Conservation (phyloP, 345 rosid genomes). For the Raphanus sativus region DNA sequence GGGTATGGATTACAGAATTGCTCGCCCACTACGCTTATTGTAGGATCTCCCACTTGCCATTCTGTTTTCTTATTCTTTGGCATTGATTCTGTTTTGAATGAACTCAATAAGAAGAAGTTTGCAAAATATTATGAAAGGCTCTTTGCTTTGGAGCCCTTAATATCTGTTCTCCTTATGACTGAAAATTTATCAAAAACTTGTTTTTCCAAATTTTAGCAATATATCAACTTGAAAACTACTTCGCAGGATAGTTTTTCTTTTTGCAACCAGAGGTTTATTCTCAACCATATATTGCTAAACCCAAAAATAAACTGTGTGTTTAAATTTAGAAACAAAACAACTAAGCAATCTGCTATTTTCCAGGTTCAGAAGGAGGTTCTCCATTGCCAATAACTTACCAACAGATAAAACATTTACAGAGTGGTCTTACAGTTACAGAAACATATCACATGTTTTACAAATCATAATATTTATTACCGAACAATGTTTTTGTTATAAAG, state of each 20-base stretch:
- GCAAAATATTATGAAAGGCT: slow-evolving; percentile 30
- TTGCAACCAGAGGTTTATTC: slow-evolving; percentile 5
- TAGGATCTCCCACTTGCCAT: slow-evolving; percentile 46
- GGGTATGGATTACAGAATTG: slow-evolving; percentile 62
- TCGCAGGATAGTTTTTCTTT: not conserved
- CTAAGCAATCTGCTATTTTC: slow-evolving; percentile 14
- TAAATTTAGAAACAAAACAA: slow-evolving; percentile 29
- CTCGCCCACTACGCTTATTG: slow-evolving; percentile 53
- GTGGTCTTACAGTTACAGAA: slow-evolving; percentile 13
- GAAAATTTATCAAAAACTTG: not conserved
- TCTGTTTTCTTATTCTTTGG: slow-evolving; percentile 34
- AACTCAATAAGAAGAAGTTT: not conserved
- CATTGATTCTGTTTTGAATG: slow-evolving; percentile 17
- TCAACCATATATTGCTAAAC: slow-evolving; percentile 25
- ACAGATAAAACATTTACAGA: slow-evolving; percentile 15
- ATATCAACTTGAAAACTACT: slow-evolving; percentile 16
- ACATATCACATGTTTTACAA: not conserved
- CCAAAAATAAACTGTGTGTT: slow-evolving; percentile 25
- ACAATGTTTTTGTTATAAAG: not conserved
- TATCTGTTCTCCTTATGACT: slow-evolving; percentile 18
- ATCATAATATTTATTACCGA: not conserved
- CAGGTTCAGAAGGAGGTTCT: slow-evolving; percentile 11
- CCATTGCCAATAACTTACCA: not conserved
- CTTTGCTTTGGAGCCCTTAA: slow-evolving; percentile 26
- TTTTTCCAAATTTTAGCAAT: not conserved